Conservation (phyloP, 78 protist species). For the Salpingoeca rosetta region DNA sequence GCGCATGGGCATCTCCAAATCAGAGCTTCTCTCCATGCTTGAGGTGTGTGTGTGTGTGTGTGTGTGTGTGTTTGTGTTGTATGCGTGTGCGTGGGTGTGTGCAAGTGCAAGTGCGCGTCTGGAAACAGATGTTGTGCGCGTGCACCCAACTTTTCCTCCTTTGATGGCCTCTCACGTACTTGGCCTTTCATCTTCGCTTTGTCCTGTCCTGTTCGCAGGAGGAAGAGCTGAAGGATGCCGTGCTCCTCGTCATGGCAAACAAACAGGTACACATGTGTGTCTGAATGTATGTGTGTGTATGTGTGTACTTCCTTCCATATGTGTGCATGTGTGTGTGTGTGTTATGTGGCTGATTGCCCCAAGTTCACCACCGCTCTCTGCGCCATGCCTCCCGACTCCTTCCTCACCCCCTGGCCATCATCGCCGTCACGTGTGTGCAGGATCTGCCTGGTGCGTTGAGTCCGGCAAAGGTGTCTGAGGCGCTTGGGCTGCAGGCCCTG, state of each 20-base stretch:
- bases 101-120: too few relatives aligned
- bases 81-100: too few relatives aligned
- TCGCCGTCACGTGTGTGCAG: too few relatives aligned
- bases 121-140: too few relatives aligned
- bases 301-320: too few relatives aligned
- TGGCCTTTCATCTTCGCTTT: background rate
- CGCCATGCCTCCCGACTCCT: too few relatives aligned
- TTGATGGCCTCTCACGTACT: background rate
- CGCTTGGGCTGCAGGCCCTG: conserved; percentile 41
- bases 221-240: conserved; percentile 71
- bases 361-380: background rate
- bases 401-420: too few relatives aligned
- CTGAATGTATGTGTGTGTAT: too few relatives aligned
- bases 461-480: conserved; percentile 44
- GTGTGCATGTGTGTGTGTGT: too few relatives aligned
- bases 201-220: conserved; percentile 11
- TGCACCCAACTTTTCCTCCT: background rate
- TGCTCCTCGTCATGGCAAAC: conserved; percentile 84
- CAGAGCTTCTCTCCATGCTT: conserved; percentile 72
- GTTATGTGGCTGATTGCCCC: background rate
- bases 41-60: conserved; percentile 31
- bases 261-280: conserved; percentile 54
- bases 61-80: too few relatives aligned
- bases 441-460: conserved; percentile 69
- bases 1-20: conserved; percentile 67